Base-by-base conservation (phyloP, 768 basidiomycete genomes). In the Butyriboletus loyo region DNA sequence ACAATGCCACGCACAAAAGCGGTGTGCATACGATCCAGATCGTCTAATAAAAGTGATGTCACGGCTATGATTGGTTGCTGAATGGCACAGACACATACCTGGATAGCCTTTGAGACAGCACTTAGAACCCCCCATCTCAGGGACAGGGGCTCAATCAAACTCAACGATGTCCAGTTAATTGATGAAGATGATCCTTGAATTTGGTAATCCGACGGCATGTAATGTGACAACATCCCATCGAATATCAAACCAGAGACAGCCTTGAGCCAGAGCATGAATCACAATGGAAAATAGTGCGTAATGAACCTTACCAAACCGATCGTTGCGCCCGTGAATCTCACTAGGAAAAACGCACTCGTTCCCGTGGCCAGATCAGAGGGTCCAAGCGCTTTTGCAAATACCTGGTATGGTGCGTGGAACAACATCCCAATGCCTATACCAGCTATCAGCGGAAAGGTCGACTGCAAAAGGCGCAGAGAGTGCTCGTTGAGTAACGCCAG, bases 311-410 rank as follows among this genome's bases (percentile, higher is more conserved):
- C 90, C 72, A 93, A 69, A 55, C 90, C 90, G 35, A 86, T 75
- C 3, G 90, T 91, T 30, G 90, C 88, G 9, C 90, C 90, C 34
- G 89, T 92, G 71, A 92, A 92, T 39, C 90, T 80, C 40, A 91
- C 88, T 50, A 92, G 76, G 71, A 93, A 92, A 68, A 92, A 93
- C 11, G 89, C 89, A 63, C 89, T 86, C 10, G 91, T 93, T 28
- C 88, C 87, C 21, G 83, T 79, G 4, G 90, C 89, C 46, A 91
- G 67, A 58, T 91, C 85, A 42, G 78, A 73, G 7, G 83, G 79
- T 51, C 80, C 77, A 32, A 92, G 67, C 13, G 85, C 81, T 53
- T 77, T 78, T 44, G 81, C 81, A 65, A 92, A 88, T 9, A 90
- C 79, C 63, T 90, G 88, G 62, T 89, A 91, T 8, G 91, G 91